These are phyloP conservation scores for Sechiopsis laciniata DNA, from an alignment of 306 rosid genomes.

Conservation along the genomic window DNA sequence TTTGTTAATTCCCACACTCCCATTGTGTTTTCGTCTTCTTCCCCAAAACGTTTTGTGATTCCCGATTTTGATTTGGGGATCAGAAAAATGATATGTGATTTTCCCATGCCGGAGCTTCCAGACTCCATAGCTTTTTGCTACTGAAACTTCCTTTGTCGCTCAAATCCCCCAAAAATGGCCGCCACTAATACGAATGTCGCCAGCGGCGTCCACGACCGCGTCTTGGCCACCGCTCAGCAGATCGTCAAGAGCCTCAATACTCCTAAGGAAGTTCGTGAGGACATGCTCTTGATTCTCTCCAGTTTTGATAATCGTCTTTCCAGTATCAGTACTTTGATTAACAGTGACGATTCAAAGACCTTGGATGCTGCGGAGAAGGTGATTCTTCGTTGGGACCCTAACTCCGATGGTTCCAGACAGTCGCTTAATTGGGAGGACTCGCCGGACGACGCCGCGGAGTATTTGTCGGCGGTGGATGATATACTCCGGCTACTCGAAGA, in stretches of 20 bases:
- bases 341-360: constrained; percentile 51
- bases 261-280: constrained; percentile 80
- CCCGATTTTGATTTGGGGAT: background rate
- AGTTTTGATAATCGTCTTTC: constrained; percentile 83
- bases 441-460: constrained; percentile 44
- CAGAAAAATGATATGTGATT: background rate
- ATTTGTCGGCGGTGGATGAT: constrained; percentile 72
- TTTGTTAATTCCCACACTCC: background rate
- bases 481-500: constrained; percentile 53
- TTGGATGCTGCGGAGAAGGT: constrained; percentile 72
- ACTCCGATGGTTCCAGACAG: constrained; percentile 34
- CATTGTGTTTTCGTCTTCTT: background rate
- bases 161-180: constrained; percentile 29
- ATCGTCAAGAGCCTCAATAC: constrained; percentile 72
- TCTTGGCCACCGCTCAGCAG: constrained; percentile 90
- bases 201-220: constrained; percentile 56
- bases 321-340: constrained; percentile 53
- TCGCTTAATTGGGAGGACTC: constrained; percentile 46
- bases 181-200: constrained; percentile 57
- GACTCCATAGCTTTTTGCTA: background rate
- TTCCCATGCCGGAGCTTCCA: background rate
- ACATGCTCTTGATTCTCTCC: constrained; percentile 84
- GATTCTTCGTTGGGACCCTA: constrained; percentile 54
- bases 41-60: background rate
- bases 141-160: background rate